phyloP scores from a whole-genome alignment of 495 filamentous ascomycete genomes.

The Aspergillus panamensis region DNA sequence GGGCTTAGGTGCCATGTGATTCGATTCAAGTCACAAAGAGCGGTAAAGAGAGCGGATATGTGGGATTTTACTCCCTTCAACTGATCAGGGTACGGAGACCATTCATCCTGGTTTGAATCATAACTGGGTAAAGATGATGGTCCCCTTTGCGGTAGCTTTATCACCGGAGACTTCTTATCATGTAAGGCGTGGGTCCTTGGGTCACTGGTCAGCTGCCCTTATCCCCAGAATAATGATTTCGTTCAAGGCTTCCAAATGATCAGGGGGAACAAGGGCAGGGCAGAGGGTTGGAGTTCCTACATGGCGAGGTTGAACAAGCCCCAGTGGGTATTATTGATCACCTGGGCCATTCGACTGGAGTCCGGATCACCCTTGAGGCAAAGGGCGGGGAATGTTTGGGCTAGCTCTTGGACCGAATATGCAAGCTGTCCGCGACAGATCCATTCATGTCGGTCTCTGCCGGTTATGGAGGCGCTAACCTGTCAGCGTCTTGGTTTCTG shows the following conservation, averaged over 20 bases:
- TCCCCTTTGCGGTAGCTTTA: conserved; percentile 13
- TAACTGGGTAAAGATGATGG: conserved; percentile 9
- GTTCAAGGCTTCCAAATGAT: not conserved
- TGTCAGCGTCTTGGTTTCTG: not conserved
- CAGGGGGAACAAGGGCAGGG: not conserved
- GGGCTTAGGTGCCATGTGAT: conserved; percentile 26
- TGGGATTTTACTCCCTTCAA: conserved; percentile 22
- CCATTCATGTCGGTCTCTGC: conserved; percentile 33
- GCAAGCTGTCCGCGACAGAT: conserved; percentile 28
- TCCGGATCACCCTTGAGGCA: conserved; percentile 20
- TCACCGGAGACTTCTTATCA: conserved; percentile 23
- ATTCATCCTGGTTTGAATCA: conserved; percentile 24
- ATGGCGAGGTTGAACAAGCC: conserved; percentile 34
- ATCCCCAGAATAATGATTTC: not conserved
- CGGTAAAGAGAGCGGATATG: conserved; percentile 26
- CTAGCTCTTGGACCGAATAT: conserved; percentile 24
- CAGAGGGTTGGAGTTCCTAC: conserved; percentile 19
- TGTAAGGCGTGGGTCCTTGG: conserved; percentile 27
- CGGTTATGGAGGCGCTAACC: conserved; percentile 29
- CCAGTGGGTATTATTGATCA: conserved; percentile 28
- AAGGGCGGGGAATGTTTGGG: conserved; percentile 11
- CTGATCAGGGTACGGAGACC: conserved; percentile 29
- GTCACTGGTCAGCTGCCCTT: conserved; percentile 5
- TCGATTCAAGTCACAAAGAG: conserved; percentile 22
- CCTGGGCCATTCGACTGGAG: conserved; percentile 9